Evolutionary conservation across 2,329 filamentous ascomycete genomes (phyloP).

Genomic region (Diaporthe citriasiana): DNA sequence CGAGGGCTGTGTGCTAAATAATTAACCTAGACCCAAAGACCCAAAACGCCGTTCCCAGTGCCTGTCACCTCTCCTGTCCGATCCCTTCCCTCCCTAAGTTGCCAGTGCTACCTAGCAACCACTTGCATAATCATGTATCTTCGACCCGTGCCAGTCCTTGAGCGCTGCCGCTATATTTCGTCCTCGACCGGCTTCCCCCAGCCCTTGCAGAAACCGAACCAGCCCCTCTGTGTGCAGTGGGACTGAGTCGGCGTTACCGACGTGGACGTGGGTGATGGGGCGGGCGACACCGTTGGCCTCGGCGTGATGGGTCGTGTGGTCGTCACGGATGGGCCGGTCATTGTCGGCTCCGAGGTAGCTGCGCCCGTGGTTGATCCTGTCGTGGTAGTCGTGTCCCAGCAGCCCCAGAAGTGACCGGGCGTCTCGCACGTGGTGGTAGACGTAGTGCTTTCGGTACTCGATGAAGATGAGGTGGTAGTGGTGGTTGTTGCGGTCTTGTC

Average conservation of each 20-base stretch:
- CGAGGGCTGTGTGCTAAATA: conserved; percentile 5
- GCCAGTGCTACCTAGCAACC: neutral
- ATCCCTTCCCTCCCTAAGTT: neutral
- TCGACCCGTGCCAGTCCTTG: too few relatives aligned
- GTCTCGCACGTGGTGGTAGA: conserved; percentile 60
- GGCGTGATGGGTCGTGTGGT: conserved; percentile 49
- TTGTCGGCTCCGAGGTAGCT: conserved; percentile 45
- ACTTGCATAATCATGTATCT: neutral
- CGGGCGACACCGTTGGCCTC: conserved; percentile 50
- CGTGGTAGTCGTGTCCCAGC: conserved; percentile 56
- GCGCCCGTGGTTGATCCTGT: conserved; percentile 42
- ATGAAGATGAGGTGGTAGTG: conserved; percentile 48
- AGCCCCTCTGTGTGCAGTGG: conserved; percentile 55
- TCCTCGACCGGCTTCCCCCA: conserved; percentile 50
- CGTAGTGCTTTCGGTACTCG: conserved; percentile 49
- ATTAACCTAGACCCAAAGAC: neutral
- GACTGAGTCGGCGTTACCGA: conserved; percentile 44
- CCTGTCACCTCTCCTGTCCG: neutral
- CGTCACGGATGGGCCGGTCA: conserved; percentile 47
- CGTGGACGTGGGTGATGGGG: conserved; percentile 44
- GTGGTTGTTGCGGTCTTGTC: conserved; percentile 60
- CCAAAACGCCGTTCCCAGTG: conserved; percentile 26
- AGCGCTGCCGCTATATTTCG: conserved; percentile 42
- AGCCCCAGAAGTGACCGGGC: conserved; percentile 71
- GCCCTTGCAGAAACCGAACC: conserved; percentile 59